Percentiles rank a stretch among this genome's conserved stretches.
phyloP scores from a whole-genome alignment of 805 yeast species.

The Candida insectorum region DNA sequence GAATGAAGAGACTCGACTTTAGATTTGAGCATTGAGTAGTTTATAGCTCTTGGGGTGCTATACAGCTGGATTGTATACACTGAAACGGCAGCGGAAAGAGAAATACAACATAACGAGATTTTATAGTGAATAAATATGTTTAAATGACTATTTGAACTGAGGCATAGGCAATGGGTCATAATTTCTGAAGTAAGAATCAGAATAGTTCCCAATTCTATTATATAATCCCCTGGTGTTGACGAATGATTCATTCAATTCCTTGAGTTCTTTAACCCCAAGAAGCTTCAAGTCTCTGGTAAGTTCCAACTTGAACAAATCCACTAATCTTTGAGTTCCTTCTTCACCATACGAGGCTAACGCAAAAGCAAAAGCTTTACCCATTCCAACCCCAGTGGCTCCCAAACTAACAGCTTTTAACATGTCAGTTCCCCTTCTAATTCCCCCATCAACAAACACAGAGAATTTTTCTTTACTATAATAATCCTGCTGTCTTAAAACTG shows the following conservation, averaged over 20 bases:
- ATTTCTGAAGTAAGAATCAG: background rate
- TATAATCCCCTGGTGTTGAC: slow-evolving; percentile 23
- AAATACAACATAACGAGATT: no score
- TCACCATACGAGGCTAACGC: slow-evolving; percentile 65
- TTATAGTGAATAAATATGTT: no score
- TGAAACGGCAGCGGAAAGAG: no score
- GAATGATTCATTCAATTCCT: slow-evolving; percentile 26
- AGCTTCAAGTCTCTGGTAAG: slow-evolving; percentile 75
- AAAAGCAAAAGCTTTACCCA: slow-evolving; percentile 63
- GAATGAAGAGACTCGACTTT: slow-evolving; percentile 58
- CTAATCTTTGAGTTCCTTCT: slow-evolving; percentile 44
- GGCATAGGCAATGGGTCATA: background rate
- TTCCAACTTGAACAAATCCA: slow-evolving; percentile 55
- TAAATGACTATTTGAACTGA: background rate
- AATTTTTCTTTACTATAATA: slow-evolving; percentile 38
- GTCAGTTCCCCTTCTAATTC: slow-evolving; percentile 66
- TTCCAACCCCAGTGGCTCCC: slow-evolving; percentile 68
- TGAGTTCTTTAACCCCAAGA: slow-evolving; percentile 65
- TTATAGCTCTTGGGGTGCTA: no score
- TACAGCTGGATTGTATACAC: no score
- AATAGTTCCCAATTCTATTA: background rate
- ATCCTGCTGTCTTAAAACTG: slow-evolving; percentile 25
- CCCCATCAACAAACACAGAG: slow-evolving; percentile 63
- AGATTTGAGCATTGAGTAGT: no score
- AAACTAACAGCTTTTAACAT: slow-evolving; percentile 59